phyloP scores from a whole-genome alignment of 2,329 filamentous ascomycete species.

The Coleophoma crateriformis region DNA sequence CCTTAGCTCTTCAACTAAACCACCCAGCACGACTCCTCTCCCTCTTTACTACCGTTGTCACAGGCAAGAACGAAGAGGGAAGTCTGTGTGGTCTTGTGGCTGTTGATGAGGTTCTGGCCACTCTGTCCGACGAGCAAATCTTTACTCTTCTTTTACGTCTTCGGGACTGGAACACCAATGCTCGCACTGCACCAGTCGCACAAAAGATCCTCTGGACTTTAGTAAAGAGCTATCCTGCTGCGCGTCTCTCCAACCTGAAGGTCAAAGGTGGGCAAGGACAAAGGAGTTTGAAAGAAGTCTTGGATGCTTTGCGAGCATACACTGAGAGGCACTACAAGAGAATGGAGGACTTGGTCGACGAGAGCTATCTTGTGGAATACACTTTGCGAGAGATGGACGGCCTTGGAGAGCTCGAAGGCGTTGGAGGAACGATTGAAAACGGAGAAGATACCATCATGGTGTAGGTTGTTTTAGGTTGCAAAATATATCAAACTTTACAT shows the following conservation, averaged over 20 bases:
- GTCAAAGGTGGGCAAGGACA: conserved; percentile 51
- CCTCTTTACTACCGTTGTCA: conserved; percentile 76
- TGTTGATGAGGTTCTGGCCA: conserved; percentile 80
- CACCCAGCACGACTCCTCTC: conserved; percentile 83
- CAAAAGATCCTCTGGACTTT: conserved; percentile 80
- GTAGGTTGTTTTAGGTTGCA: conserved; percentile 1
- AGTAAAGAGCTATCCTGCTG: conserved; percentile 74
- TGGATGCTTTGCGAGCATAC: conserved; percentile 84
- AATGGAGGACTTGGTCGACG: conserved; percentile 84
- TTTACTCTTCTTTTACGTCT: conserved; percentile 76
- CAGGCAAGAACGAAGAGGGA: conserved; percentile 50
- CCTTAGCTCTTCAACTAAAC: conserved; percentile 85
- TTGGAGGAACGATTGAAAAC: conserved; percentile 2
- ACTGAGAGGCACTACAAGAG: conserved; percentile 90
- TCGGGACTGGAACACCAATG: conserved; percentile 97
- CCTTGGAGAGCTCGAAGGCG: conserved; percentile 16
- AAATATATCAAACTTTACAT: no score
- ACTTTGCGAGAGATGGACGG: conserved; percentile 86
- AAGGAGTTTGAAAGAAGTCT: conserved; percentile 72
- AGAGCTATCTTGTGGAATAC: conserved; percentile 92
- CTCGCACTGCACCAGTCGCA: conserved; percentile 75
- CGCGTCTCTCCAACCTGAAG: conserved; percentile 67
- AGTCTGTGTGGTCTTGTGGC: conserved; percentile 60
- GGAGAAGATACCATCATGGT: conserved; percentile 15
- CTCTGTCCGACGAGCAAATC: conserved; percentile 77